Conservation (phyloP, 148 eudicot species). For the Gaultheria prostrata region DNA sequence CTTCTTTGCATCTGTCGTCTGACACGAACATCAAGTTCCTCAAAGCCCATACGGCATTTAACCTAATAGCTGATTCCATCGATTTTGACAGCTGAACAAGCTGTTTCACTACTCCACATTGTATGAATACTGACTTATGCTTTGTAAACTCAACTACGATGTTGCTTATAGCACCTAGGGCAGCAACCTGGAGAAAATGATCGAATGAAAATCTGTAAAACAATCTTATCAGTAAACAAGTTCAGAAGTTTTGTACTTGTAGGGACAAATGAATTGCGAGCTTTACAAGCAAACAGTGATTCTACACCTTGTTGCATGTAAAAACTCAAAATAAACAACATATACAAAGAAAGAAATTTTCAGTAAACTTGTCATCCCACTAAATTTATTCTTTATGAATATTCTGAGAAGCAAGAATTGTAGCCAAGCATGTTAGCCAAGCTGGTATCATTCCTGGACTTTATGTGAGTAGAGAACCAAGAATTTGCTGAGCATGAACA, state of each 20-base stretch:
- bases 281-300: not conserved
- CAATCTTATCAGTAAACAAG: not conserved
- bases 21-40: constrained; percentile 74
- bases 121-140: constrained; percentile 58
- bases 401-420: not conserved
- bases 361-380: not conserved
- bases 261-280: not conserved
- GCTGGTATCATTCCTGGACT: not conserved
- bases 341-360: not conserved
- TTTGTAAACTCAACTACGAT: constrained; percentile 73
- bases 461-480: not conserved
- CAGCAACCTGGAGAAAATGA: constrained; percentile 64
- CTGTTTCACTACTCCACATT: constrained; percentile 74
- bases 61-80: constrained; percentile 73
- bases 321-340: not conserved
- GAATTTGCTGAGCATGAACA: not conserved
- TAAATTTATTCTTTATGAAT: not conserved
- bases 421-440: not conserved
- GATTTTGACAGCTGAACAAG: constrained; percentile 87
- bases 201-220: constrained; percentile 1
- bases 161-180: constrained; percentile 77
- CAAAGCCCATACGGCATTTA: constrained; percentile 77
- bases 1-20: constrained; percentile 61
- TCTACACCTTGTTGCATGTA: not conserved
- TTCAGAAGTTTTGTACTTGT: not conserved